Percentiles rank a stretch among this genome's conserved stretches.
These are phyloP conservation scores for Ambrosia artemisiifolia DNA, from an alignment of 129 eudicot genomes.

Conservation along the genomic window DNA sequence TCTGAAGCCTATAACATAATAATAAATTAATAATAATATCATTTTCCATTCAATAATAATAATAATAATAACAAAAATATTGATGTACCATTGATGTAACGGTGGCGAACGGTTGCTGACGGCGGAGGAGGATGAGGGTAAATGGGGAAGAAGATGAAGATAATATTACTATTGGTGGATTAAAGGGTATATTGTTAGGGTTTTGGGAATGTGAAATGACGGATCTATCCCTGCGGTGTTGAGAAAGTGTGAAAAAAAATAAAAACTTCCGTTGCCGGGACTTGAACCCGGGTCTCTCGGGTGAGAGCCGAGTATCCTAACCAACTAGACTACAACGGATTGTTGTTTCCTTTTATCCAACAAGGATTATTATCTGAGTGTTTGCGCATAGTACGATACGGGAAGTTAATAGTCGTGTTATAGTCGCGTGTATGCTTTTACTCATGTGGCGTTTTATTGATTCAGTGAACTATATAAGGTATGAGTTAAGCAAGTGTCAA, in stretches of 20 bases:
- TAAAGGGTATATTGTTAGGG: constrained; percentile 11
- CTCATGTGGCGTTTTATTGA: no score
- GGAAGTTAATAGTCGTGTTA: no score
- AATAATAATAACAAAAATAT: no score
- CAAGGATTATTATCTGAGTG: no score
- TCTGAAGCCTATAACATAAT: constrained; percentile 61
- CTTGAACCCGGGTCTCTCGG: constrained; percentile 98
- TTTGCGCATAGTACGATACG: neutral
- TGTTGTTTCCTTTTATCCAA: neutral
- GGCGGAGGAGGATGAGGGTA: constrained; percentile 8
- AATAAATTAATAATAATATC: neutral
- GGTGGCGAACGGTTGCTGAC: constrained; percentile 19
- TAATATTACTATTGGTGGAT: neutral
- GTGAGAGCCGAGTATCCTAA: constrained; percentile 99
- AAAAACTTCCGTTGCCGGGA: constrained; percentile 77
- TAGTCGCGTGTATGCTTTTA: no score
- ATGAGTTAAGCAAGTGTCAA: no score
- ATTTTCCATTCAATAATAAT: neutral
- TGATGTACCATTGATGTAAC: constrained; percentile 11
- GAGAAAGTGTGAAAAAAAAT: neutral
- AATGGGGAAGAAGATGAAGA: neutral
- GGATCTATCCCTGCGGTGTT: neutral
- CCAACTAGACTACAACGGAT: constrained; percentile 98
- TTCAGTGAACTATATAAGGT: no score
- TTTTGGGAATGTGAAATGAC: constrained; percentile 13